A percentile compares a stretch with the other conserved stretches of the same genome.
Evolutionary conservation across 2,329 filamentous ascomycete genomes (phyloP).

Genomic region (Fonsecaea multimorphosa): DNA sequence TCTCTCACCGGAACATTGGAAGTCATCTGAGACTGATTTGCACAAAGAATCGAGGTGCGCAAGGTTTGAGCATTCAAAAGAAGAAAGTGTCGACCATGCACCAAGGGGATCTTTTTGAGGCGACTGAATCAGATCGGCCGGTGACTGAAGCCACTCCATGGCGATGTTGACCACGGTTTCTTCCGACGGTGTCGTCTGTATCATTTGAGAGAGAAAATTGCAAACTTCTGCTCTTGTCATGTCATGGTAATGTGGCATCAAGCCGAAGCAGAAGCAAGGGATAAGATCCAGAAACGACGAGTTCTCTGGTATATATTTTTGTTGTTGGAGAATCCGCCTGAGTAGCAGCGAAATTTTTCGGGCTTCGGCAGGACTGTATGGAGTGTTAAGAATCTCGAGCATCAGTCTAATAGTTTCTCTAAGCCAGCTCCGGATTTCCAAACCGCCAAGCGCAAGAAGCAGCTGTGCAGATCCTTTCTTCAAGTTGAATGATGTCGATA

Average conservation of each 20-base stretch:
- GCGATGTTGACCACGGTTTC: slow-evolving; percentile 72
- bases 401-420: slow-evolving; percentile 66
- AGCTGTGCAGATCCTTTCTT: slow-evolving; percentile 75
- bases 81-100: slow-evolving; percentile 41
- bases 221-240: slow-evolving; percentile 87
- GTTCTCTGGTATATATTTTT: slow-evolving; percentile 63
- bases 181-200: slow-evolving; percentile 73
- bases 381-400: slow-evolving; percentile 78
- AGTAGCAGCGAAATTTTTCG: slow-evolving; percentile 84
- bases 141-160: slow-evolving; percentile 73
- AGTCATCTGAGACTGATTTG: slow-evolving; percentile 58
- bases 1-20: slow-evolving; percentile 61
- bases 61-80: slow-evolving; percentile 86
- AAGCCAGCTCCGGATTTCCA: slow-evolving; percentile 52
- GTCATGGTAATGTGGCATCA: slow-evolving; percentile 82
- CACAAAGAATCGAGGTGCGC: slow-evolving; percentile 63
- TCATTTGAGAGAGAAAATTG: slow-evolving; percentile 75
- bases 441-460: slow-evolving; percentile 65
- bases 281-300: slow-evolving; percentile 74
- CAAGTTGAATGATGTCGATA: slow-evolving; percentile 74
- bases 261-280: slow-evolving; percentile 83
- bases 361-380: slow-evolving; percentile 75
- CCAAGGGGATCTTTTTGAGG: not conserved
- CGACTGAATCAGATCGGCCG: slow-evolving; percentile 7
- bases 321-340: slow-evolving; percentile 73